phyloP scores from a whole-genome alignment of 805 yeast species.

The Lipomyces sp. region DNA sequence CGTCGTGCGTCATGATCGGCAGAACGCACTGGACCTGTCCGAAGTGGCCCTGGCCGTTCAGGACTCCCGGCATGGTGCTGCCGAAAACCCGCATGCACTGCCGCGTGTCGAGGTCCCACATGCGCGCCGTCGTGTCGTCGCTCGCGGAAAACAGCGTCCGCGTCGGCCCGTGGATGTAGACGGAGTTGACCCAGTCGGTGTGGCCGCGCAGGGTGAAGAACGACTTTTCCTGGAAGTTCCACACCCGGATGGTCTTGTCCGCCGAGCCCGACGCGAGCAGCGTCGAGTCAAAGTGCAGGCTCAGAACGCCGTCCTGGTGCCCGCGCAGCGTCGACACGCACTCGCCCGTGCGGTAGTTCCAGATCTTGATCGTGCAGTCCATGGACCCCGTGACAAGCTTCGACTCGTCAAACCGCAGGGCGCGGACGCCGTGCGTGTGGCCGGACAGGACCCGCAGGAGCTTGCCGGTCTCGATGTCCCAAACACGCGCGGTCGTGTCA shows the following conservation, averaged over 20 bases:
- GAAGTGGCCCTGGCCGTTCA: constrained; percentile 60
- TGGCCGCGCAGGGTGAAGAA: constrained; percentile 94
- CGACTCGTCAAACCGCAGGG: constrained; percentile 80
- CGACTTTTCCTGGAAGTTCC: constrained; percentile 93
- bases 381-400: constrained; percentile 89
- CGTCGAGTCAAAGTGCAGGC: constrained; percentile 78
- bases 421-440: constrained; percentile 83
- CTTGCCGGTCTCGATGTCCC: constrained; percentile 83
- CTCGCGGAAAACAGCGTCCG: constrained; percentile 79
- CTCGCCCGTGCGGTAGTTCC: constrained; percentile 94
- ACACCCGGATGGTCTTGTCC: constrained; percentile 85
- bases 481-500: constrained; percentile 85
- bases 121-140: constrained; percentile 86
- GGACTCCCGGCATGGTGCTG: constrained; percentile 42
- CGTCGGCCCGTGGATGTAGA: constrained; percentile 76
- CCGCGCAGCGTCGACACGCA: constrained; percentile 93
- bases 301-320: constrained; percentile 78
- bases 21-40: constrained; percentile 93
- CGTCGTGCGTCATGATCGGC: constrained; percentile 68
- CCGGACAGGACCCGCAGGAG: constrained; percentile 75
- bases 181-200: constrained; percentile 86
- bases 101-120: constrained; percentile 89
- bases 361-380: constrained; percentile 87
- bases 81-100: constrained; percentile 69
- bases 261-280: constrained; percentile 91